Conservation (phyloP, 2,329 filamentous ascomycete species). For the Alternaria infectoria region DNA sequence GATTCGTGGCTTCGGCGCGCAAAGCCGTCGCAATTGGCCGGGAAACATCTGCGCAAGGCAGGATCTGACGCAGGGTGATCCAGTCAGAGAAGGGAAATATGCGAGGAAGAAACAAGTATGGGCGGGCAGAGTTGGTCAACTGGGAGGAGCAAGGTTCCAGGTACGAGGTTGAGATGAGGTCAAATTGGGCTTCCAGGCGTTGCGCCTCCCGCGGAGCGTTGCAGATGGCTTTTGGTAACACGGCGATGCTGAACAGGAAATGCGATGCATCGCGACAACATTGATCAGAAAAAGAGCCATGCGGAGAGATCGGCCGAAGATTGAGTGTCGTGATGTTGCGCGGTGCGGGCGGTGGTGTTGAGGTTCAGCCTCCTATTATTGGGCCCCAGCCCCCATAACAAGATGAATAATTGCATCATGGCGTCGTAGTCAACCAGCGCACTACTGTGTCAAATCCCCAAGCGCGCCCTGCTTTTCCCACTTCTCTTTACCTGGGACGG, state of each 20-base stretch:
- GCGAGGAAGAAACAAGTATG: background rate
- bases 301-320: background rate
- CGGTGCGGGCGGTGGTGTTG: conserved; percentile 14
- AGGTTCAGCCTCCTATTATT: conserved; percentile 33
- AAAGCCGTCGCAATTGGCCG: background rate
- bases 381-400: conserved; percentile 35
- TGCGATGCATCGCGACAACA: background rate
- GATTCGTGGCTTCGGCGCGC: conserved; percentile 5
- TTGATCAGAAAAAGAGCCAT: background rate
- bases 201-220: conserved; percentile 7
- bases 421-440: conserved; percentile 21
- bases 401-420: conserved; percentile 38
- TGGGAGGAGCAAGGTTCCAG: background rate
- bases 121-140: background rate
- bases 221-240: background rate
- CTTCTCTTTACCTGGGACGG: conserved; percentile 4
- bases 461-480: conserved; percentile 13
- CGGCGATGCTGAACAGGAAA: background rate
- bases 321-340: background rate
- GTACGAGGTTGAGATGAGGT: background rate
- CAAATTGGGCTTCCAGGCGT: background rate
- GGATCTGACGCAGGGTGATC: background rate
- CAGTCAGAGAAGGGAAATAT: background rate
- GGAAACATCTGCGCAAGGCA: background rate
- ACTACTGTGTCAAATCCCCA: conserved; percentile 21